These are phyloP conservation scores for Citrullus mucosospermus DNA, from an alignment of 306 rosid species.

Conservation along the genomic window DNA sequence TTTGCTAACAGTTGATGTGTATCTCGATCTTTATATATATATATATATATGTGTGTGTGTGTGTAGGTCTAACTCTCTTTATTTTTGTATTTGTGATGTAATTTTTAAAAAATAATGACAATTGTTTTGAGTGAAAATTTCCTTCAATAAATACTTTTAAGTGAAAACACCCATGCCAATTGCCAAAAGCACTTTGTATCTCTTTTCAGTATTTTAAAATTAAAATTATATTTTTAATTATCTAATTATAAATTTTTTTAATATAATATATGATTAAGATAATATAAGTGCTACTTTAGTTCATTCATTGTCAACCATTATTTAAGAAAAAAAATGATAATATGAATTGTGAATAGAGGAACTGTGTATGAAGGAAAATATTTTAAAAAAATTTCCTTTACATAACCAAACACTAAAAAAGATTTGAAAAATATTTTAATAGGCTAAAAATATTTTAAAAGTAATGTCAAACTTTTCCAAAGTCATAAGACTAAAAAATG, in stretches of 20 bases:
- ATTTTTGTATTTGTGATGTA: not conserved
- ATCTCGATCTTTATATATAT: not conserved
- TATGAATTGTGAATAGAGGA: not conserved
- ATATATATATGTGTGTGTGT: too few relatives aligned
- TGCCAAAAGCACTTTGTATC: too few relatives aligned
- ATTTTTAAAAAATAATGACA: not conserved
- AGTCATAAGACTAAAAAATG: not conserved
- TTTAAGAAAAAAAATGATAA: not conserved
- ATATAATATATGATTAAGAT: too few relatives aligned
- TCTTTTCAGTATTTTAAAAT: too few relatives aligned
- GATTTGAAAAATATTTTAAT: not conserved
- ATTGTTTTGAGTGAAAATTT: not conserved
- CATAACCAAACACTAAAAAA: not conserved
- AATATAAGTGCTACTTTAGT: too few relatives aligned
- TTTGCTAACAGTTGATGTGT: not conserved
- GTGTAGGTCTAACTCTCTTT: not conserved
- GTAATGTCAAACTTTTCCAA: not conserved
- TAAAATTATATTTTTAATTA: too few relatives aligned
- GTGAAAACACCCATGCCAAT: not conserved
- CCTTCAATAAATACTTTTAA: not conserved
- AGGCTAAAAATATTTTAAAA: not conserved
- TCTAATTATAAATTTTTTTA: too few relatives aligned
- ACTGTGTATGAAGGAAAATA: too few relatives aligned
- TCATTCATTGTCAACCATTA: not conserved
- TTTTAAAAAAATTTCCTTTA: too few relatives aligned